Percentiles rank a stretch among this genome's conserved stretches.
Conservation (phyloP, 257 asterid species). For the Plantago major region DNA sequence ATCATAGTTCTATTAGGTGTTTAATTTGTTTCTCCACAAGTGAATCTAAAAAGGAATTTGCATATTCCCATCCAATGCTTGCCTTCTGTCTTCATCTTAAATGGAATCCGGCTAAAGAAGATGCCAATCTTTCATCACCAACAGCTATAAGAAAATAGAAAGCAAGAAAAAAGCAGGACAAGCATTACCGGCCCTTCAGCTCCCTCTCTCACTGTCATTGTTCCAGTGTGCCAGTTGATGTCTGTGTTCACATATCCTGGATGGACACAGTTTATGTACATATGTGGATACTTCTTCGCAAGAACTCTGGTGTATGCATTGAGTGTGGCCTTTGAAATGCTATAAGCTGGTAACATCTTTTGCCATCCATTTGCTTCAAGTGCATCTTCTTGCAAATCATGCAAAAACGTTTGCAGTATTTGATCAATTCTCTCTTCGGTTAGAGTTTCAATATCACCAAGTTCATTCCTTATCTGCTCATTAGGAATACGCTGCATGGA, state of each 20-base stretch:
- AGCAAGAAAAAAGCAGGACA: too few relatives aligned
- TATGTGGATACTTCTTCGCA: conserved; percentile 59
- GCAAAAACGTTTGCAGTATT: conserved; percentile 46
- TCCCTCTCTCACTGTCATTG: conserved; percentile 57
- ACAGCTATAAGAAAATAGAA: too few relatives aligned
- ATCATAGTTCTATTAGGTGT: too few relatives aligned
- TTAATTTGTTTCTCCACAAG: too few relatives aligned
- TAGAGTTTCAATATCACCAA: conserved; percentile 51
- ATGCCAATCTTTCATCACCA: too few relatives aligned
- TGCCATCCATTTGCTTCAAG: conserved; percentile 78
- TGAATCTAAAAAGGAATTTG: too few relatives aligned
- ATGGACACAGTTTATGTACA: conserved; percentile 72
- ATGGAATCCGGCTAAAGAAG: too few relatives aligned
- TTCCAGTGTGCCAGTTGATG: conserved; percentile 61
- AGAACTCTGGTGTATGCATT: conserved; percentile 72
- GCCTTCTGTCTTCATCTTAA: too few relatives aligned
- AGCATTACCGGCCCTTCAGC: too few relatives aligned
- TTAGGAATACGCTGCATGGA: conserved; percentile 56
- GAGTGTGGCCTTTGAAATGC: conserved; percentile 65
- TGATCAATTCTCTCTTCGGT: conserved; percentile 56
- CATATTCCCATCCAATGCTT: too few relatives aligned
- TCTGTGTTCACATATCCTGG: conserved; percentile 80
- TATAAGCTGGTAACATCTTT: conserved; percentile 75
- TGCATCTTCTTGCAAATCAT: conserved; percentile 40
- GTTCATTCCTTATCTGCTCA: conserved; percentile 48